phyloP scores from a whole-genome alignment of 495 filamentous ascomycete genomes.

The Neurospora cerealis region DNA sequence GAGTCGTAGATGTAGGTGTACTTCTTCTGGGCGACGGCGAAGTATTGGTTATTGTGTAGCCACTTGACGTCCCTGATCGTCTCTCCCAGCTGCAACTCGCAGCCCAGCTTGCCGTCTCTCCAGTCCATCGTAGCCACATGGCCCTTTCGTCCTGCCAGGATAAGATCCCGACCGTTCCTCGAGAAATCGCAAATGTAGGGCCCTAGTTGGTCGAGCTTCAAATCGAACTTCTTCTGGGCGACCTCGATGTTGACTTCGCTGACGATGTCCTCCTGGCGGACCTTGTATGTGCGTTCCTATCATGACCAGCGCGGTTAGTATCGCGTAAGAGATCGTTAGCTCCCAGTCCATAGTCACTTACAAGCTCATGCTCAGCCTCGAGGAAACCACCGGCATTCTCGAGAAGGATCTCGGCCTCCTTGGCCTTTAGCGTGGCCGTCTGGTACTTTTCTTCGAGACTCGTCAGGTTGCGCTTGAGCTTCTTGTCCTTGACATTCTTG shows the following conservation, averaged over 20 bases:
- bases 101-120: constrained; percentile 81
- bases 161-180: constrained; percentile 72
- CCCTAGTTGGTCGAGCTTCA: constrained; percentile 72
- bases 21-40: constrained; percentile 97
- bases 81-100: constrained; percentile 82
- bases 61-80: constrained; percentile 83
- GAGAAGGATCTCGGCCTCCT: constrained; percentile 90
- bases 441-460: constrained; percentile 73
- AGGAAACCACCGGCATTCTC: constrained; percentile 82
- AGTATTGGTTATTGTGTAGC: constrained; percentile 92
- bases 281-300: constrained; percentile 74
- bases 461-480: constrained; percentile 70
- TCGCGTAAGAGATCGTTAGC: not conserved
- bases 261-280: constrained; percentile 79
- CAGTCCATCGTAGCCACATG: constrained; percentile 97
- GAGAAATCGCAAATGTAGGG: constrained; percentile 85
- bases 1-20: constrained; percentile 86
- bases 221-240: constrained; percentile 84
- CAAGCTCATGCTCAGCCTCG: constrained; percentile 74
- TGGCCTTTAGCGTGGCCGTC: constrained; percentile 66
- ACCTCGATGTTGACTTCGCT: constrained; percentile 66
- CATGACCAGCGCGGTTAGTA: not conserved
- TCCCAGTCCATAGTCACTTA: not conserved
- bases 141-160: constrained; percentile 83
- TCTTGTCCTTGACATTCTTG: constrained; percentile 64